Evolutionary conservation across 1,139 yeast genomes (phyloP), one percentile per base, ranked within the genome.

Genomic region (Yamadazyma taylorii): DNA sequence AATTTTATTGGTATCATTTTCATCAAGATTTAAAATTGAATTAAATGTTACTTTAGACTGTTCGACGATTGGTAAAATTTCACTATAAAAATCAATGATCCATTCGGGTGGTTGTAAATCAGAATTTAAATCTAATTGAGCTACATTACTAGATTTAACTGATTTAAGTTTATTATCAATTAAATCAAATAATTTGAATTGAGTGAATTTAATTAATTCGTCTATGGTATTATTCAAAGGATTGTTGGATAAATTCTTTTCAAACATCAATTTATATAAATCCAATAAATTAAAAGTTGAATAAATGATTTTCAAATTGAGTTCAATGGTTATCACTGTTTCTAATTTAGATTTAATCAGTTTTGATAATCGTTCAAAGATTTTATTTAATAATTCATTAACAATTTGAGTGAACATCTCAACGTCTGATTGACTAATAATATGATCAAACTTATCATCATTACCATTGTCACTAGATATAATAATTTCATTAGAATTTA

Each of bases 81-180:
- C 79, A 1, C 74, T 56, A 45, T 77, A 66, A 50, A 77, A 79
- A 6, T 78, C 81, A 34, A 76, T 66, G 12, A 84, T 58, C 94
- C 92, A 85, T 45, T 82, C 88, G 0, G 92, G 90, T 7, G 88
- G 77, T 42, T 81, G 73, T 33, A 83, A 62, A 36, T 78, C 81
- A 30, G 65, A 64, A 41, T 66, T 61, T 43, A 56, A 55, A 31
- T 71, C 76, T 24, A 70, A 49, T 40, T 68, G 68, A 2, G 78
- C 69, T 50, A 61, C 63, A 38, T 68, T 66, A 31, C 69, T 64
- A 16, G 58, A 55, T 32, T 56, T 56, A n/a, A 73, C 60, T 2
- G 73, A 64, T 22, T 69, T 64, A 28, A 78, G 55, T 37, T 66
- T 66, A 36, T 66, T 63, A 6, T 63, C 61, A 4, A 78, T 51